phyloP scores from a whole-genome alignment of 2,329 filamentous ascomycete genomes.

The Ophiostoma tasmaniense region DNA sequence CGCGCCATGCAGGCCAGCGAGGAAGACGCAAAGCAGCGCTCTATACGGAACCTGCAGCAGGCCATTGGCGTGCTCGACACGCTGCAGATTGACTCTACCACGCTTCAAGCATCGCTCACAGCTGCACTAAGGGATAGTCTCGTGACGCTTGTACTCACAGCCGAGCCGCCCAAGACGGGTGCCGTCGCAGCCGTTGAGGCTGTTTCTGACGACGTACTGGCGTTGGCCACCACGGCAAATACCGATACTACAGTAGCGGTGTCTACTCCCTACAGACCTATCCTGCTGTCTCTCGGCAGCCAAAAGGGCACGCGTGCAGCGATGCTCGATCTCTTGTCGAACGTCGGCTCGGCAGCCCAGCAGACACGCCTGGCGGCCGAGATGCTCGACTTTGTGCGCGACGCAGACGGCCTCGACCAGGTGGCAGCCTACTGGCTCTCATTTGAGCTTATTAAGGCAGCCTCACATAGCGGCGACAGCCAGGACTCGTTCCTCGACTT shows the following conservation, averaged over 20 bases:
- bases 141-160: slow-evolving; percentile 32
- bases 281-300: slow-evolving; percentile 56
- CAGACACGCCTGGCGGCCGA: slow-evolving; percentile 54
- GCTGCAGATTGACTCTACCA: slow-evolving; percentile 54
- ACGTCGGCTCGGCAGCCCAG: slow-evolving; percentile 48
- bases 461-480: slow-evolving; percentile 33
- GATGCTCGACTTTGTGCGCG: slow-evolving; percentile 55
- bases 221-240: background rate
- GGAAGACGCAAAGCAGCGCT: slow-evolving; percentile 63
- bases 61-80: slow-evolving; percentile 58
- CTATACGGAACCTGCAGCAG: slow-evolving; percentile 67
- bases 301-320: slow-evolving; percentile 54
- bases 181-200: slow-evolving; percentile 24
- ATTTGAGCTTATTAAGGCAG: slow-evolving; percentile 59
- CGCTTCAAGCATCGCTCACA: slow-evolving; percentile 59
- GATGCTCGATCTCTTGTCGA: slow-evolving; percentile 49
- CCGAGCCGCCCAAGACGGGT: slow-evolving; percentile 28
- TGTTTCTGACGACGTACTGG: slow-evolving; percentile 23
- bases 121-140: slow-evolving; percentile 69
- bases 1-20: slow-evolving; percentile 77
- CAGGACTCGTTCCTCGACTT: slow-evolving; percentile 55
- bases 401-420: slow-evolving; percentile 48
- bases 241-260: background rate
- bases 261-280: slow-evolving; percentile 41
- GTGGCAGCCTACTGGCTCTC: slow-evolving; percentile 74